Evolutionary conservation across 352 stramenopile genomes (phyloP), one percentile per base, ranked within the genome.

Genomic region (Phytophthora podocarpi): DNA sequence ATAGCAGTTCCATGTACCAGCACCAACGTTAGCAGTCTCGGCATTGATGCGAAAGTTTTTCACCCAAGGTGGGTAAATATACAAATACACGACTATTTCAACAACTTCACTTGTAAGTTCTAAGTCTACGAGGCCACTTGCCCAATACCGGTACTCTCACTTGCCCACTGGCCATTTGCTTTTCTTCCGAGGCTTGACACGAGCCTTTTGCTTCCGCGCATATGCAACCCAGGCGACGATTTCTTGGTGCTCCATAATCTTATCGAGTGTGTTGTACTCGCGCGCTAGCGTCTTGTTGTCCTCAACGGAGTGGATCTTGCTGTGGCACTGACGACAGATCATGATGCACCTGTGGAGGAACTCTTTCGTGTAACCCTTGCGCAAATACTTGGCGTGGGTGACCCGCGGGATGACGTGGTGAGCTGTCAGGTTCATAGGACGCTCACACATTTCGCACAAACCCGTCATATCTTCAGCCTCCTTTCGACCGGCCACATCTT

Each of bases 291-390:
- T 93, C 68, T 91, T 89, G 65, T 98, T 95, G 65, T 91, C 76
- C 55, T 98, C 89, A 5, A 76, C 77, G 15, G 77, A 82, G 76
- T 98, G 95, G 49, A 98, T 88, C 45, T 91, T 90, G 64, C 75
- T 93, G 51, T 98, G 95, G 54, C 95, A 98, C 36, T 90, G 87
- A 3, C 95, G 85, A 64, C 95, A 98, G 36, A 98, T 97, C 74
- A 87, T 70, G 40, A 95, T 86, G 21, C 89, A 97, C 26, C 67
- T 83, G 74, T 93, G 95, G 16, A 97, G 60, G 26, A 91, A 90
- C 58, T 89, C 81, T 27, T 75, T 68, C 13, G 76, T 83, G 45
- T 89, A 95, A 2, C 87, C 89, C 41, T 87, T 85, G 60, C 92
- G 91, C 23, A 90, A 47, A 60, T 94, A 95, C 54, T 77, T 85